Base-by-base conservation (phyloP, 106 monocot species). In the Allium cepa region DNA sequence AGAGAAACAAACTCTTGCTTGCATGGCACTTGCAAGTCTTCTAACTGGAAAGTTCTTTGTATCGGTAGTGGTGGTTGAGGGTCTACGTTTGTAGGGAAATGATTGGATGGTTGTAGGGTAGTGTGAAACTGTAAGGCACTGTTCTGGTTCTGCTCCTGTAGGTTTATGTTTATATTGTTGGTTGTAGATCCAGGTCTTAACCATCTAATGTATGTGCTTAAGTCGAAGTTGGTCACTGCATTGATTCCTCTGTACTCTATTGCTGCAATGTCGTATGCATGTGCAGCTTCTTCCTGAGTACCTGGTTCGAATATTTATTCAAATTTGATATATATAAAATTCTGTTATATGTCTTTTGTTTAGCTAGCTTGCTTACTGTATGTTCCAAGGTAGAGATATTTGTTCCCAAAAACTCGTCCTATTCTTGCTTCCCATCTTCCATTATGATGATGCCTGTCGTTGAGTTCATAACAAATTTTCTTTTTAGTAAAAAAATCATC, bases 361-460 rank as follows among this genome's bases (percentile, higher is more conserved):
- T 9, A 12, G 12, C 9, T 50, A 10, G 69, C 26, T 68, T 59
- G 47, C 80, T 80, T 72, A 91, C 95, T 67, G 67, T 88, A 96
- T 11, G 95, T 91, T 4, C 91, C 95, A 7, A 96, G 83, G 72
- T 96, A 96, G 53, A 96, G 88, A 73, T 96, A 91, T 64, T 91
- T 96, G 75, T 96, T 91, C 26, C 95, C 95, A 5, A 91, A 85
- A 17, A 96, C 91, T 51, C 95, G 81, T 13, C 95, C 95, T 36
- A 96, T 91, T 49, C 95, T 78, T 56, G 95, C 91, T 73, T 91
- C 91, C 95, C 95, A 96, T 17, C 91, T 72, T 14, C 91, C 88
- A 68, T 96, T 85, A 62, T 88, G 95, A 69, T 96, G 95, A 80
- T 96, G 95, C 85, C 95, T 95, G 64, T 76, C 69, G 58, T 36